Evolutionary conservation across 208 protist genomes (phyloP), one percentile per base, ranked within the genome.

Genomic region (Tritrichomonas musculus): DNA sequence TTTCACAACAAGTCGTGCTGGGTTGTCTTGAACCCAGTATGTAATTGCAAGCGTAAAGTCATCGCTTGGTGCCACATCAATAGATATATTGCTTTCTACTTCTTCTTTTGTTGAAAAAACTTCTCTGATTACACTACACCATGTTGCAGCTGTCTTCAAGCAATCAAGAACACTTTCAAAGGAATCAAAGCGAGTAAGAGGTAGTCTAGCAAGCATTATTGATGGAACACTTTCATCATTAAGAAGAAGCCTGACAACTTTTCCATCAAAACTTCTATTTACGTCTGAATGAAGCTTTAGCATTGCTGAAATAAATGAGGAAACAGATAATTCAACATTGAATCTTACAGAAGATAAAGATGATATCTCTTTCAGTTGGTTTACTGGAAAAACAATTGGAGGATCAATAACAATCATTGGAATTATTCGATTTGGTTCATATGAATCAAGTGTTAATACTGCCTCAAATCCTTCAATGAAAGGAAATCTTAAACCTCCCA

Each of bases 371-470:
- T 84, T 84, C 13, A 84, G 36, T 53, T 84, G 73, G 8, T 8
- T 47, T 1, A 53, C 44, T n/a, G 73, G 73, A 44, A 84, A 84
- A 13, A 84, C 22, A 30, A 84, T 84, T 13, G 73, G 73, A 53
- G 73, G 73, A 30, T 84, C 73, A 84, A 84, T 44, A 22, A 84
- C 73, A 30, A 84, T 84, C 73, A 84, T 84, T 53, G 73, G 73
- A 8, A 53, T 84, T 8, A 39, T 33, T 30, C 36, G 36, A n/a
- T 84, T 49, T 53, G 49, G 73, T 3, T 84, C 73, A 20, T 39
- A 84, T n/a, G 27, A 53, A n/a, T 84, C 73, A n/a, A 47, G 36
- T n/a, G 73, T 84, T 33, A 84, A 53, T 1, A 84, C 14, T 2
- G 73, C 73, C 22, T 84, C 73, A 30, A 53, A 84, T 1, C 36